Evolutionary conservation across 257 asterid genomes (phyloP).

Genomic region (Rubia yunnanensis): DNA sequence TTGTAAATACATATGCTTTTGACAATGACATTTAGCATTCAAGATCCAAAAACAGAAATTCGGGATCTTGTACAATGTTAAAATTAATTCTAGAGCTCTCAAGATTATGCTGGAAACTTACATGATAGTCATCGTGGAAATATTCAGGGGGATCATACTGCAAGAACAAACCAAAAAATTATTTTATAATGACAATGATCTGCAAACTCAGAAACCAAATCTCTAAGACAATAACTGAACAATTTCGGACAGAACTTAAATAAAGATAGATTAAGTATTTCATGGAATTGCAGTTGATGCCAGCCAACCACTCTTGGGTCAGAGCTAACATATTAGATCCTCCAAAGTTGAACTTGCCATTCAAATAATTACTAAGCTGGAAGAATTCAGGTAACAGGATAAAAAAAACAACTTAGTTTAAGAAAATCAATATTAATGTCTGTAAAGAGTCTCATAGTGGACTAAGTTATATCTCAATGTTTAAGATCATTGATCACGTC

Average conservation of each 20-base stretch:
- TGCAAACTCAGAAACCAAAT: not conserved
- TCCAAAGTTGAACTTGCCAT: not conserved
- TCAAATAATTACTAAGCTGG: not conserved
- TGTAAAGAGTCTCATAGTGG: not conserved
- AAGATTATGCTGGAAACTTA: constrained; percentile 23
- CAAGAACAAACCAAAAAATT: constrained; percentile 21
- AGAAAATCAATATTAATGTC: not conserved
- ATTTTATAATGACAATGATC: not conserved
- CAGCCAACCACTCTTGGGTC: not conserved
- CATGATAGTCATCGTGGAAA: constrained; percentile 63
- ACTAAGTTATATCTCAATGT: too few species aligned
- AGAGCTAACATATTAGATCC: not conserved
- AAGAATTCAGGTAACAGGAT: not conserved
- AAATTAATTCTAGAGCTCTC: not conserved
- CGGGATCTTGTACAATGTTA: not conserved
- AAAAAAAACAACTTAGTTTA: not conserved
- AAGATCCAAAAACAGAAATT: not conserved
- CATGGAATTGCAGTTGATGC: not conserved
- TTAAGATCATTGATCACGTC: too few species aligned
- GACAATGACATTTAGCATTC: not conserved
- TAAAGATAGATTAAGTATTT: not conserved
- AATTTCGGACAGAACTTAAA: not conserved
- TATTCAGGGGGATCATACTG: constrained; percentile 53
- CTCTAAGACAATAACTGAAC: not conserved
- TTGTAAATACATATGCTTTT: not conserved